phyloP scores from a whole-genome alignment of 148 eudicot genomes.

The Gaultheria prostrata region DNA sequence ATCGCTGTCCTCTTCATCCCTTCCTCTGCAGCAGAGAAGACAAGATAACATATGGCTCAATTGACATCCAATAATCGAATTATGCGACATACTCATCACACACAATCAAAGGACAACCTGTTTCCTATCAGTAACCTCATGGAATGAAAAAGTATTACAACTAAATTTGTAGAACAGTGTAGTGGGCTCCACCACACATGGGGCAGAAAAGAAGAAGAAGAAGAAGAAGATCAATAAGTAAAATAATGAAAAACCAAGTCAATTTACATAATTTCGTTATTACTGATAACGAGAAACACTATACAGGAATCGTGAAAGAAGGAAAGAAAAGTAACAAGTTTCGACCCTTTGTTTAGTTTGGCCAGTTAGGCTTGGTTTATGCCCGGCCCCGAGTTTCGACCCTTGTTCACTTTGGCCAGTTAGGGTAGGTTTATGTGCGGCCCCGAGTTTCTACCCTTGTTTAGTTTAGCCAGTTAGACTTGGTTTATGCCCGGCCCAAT shows the following conservation, averaged over 20 bases:
- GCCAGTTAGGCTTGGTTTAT: not conserved
- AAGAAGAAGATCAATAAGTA: no score
- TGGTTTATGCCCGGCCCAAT: not conserved
- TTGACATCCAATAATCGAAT: not conserved
- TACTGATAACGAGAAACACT: not conserved
- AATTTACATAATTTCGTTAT: not conserved
- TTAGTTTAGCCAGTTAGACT: not conserved
- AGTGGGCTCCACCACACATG: not conserved
- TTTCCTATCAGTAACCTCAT: not conserved
- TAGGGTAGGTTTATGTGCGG: not conserved
- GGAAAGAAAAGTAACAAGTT: not conserved
- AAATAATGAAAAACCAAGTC: no score
- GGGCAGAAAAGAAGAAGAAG: no score
- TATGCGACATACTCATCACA: not conserved
- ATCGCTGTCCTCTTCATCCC: slow-evolving; percentile 78
- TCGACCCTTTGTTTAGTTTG: no score
- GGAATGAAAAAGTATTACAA: not conserved
- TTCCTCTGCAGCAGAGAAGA: slow-evolving; percentile 40
- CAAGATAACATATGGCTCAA: not conserved
- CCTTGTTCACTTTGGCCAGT: not conserved
- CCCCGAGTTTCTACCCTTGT: not conserved
- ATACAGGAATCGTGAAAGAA: not conserved
- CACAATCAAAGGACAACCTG: not conserved
- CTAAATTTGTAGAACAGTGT: not conserved
- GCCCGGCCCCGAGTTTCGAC: not conserved